A percentile compares a stretch with the other conserved stretches of the same genome.
Evolutionary conservation across 106 monocot genomes (phyloP).

Genomic region (Platanthera zijinensis): DNA sequence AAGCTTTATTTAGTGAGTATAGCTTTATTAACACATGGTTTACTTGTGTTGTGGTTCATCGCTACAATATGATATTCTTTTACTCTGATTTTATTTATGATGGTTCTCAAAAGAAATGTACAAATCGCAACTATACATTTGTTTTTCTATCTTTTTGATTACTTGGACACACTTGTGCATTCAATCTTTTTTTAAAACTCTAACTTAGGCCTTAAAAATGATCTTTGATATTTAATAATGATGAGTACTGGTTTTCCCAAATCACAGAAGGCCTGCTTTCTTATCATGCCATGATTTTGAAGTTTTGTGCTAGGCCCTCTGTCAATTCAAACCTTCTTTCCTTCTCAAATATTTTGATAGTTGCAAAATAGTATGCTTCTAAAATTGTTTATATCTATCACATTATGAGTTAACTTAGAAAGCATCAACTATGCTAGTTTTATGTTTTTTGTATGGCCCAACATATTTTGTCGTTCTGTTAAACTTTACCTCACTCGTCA

Average conservation of each 20-base stretch:
- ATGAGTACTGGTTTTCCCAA: neutral
- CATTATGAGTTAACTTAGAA: neutral
- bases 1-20: conserved; percentile 80
- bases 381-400: neutral
- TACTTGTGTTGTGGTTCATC: neutral
- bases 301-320: neutral
- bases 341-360: neutral
- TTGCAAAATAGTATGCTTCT: neutral
- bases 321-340: neutral
- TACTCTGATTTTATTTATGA: neutral
- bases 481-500: neutral
- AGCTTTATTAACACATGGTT: neutral
- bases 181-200: neutral
- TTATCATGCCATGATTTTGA: neutral
- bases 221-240: neutral
- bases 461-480: neutral
- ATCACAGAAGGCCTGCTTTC: neutral
- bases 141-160: neutral
- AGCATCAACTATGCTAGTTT: neutral
- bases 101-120: neutral
- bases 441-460: neutral
- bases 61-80: neutral
- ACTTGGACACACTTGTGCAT: neutral
- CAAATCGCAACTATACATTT: neutral
- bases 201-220: neutral